phyloP scores from a whole-genome alignment of 1,139 yeast genomes.

The Zhuliangozyma blackwelliae region DNA sequence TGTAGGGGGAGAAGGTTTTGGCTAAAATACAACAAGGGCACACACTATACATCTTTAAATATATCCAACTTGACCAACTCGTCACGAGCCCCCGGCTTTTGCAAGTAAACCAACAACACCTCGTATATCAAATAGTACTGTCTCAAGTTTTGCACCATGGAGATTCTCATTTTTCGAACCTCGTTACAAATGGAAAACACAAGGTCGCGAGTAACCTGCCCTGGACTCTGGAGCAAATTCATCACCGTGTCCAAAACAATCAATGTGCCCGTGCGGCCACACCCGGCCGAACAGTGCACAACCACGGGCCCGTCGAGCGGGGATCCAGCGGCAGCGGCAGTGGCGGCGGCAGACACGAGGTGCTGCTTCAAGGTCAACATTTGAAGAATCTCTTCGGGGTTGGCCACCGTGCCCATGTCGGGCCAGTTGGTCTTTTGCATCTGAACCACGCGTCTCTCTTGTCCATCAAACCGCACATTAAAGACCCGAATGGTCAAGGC shows the following conservation, averaged over 20 bases:
- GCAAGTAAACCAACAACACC: slow-evolving; percentile 22
- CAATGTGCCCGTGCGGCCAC: slow-evolving; percentile 89
- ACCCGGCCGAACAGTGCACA: slow-evolving; percentile 89
- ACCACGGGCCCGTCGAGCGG: slow-evolving; percentile 39
- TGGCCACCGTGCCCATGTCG: slow-evolving; percentile 43
- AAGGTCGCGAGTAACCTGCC: slow-evolving; percentile 25
- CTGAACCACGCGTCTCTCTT: slow-evolving; percentile 29
- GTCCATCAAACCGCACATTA: slow-evolving; percentile 21
- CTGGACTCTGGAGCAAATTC: slow-evolving; percentile 30
- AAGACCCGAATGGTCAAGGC: slow-evolving; percentile 29
- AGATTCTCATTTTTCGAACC: slow-evolving; percentile 65
- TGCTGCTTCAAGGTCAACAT: slow-evolving; percentile 36
- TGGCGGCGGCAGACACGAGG: slow-evolving; percentile 9
- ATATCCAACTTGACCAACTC: too few relatives aligned
- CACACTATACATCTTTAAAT: too few relatives aligned
- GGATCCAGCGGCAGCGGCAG: too few relatives aligned
- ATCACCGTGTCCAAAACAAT: slow-evolving; percentile 68
- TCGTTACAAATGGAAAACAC: slow-evolving; percentile 50
- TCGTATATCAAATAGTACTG: slow-evolving; percentile 76
- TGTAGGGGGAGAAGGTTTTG: too few relatives aligned
- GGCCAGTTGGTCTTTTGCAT: slow-evolving; percentile 51
- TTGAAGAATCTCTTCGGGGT: slow-evolving; percentile 38
- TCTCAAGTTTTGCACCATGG: slow-evolving; percentile 79
- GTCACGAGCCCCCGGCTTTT: slow-evolving; percentile 1
- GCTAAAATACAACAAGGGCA: too few relatives aligned